These are phyloP conservation scores for Ramalina intermedia DNA, from an alignment of 495 filamentous ascomycete genomes.

Conservation along the genomic window DNA sequence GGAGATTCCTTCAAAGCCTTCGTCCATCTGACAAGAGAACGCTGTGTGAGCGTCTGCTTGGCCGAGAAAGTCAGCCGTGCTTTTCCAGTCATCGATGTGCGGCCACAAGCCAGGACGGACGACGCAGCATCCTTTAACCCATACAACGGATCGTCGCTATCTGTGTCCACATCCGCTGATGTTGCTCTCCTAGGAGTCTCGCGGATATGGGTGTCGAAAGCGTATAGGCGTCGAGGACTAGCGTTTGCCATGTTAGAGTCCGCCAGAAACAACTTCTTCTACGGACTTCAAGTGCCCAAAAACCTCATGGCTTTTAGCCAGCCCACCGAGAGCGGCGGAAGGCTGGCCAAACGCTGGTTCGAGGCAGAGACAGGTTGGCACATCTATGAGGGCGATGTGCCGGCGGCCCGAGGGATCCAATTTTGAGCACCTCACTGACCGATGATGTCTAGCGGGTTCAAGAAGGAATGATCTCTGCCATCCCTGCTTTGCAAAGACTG, in stretches of 20 bases:
- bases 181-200: constrained; percentile 51
- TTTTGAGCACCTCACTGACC: background rate
- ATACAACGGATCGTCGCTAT: constrained; percentile 29
- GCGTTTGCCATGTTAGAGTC: constrained; percentile 47
- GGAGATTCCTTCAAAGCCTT: constrained; percentile 48
- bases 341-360: constrained; percentile 51
- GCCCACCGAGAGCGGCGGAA: constrained; percentile 54
- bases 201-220: constrained; percentile 57
- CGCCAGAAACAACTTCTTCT: constrained; percentile 48
- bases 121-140: constrained; percentile 4
- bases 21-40: constrained; percentile 46
- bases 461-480: background rate
- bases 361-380: constrained; percentile 35
- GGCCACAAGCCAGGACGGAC: constrained; percentile 12
- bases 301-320: constrained; percentile 56
- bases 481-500: constrained; percentile 1
- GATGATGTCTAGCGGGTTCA: background rate
- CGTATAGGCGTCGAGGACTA: constrained; percentile 44
- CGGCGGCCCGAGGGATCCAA: background rate
- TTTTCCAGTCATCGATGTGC: constrained; percentile 28
- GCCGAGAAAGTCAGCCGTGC: constrained; percentile 50
- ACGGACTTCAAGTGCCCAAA: constrained; percentile 51
- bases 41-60: constrained; percentile 52
- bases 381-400: constrained; percentile 29
- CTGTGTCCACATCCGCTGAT: constrained; percentile 22